phyloP scores from a whole-genome alignment of 441 rosid species.

The Gossypium schwendimanii region DNA sequence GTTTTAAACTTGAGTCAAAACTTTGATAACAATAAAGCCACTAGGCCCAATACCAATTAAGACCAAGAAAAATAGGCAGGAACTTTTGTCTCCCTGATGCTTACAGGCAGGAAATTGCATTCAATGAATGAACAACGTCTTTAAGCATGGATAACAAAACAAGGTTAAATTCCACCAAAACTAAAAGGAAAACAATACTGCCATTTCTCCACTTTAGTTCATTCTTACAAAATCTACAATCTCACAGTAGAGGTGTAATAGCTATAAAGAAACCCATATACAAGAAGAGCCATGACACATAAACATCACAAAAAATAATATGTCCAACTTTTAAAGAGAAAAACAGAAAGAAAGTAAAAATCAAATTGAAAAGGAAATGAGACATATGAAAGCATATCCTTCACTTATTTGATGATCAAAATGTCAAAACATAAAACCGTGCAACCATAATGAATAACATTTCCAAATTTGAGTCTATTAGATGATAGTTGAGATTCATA shows the following conservation, averaged over 20 bases:
- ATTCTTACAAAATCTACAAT: neutral
- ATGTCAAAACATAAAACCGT: no score
- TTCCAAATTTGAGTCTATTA: neutral
- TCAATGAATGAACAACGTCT: neutral
- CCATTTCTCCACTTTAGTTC: neutral
- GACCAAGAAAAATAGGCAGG: neutral
- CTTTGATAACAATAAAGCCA: neutral
- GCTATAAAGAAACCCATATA: neutral
- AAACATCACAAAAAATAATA: neutral
- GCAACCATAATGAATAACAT: neutral
- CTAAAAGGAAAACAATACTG: neutral
- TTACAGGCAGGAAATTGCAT: neutral
- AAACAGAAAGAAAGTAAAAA: neutral
- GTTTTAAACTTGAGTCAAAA: neutral
- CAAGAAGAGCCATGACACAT: neutral
- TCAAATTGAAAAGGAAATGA: neutral
- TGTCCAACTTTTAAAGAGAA: neutral
- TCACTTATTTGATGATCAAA: no score
- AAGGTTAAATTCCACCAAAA: neutral
- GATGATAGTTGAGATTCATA: neutral
- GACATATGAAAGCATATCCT: no score
- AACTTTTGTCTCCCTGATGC: neutral
- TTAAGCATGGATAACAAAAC: neutral
- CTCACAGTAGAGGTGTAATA: neutral
- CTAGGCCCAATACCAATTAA: neutral